Conservation (phyloP, 192 early-diverging fungal genomes). For the Linnemannia schmuckeri region DNA sequence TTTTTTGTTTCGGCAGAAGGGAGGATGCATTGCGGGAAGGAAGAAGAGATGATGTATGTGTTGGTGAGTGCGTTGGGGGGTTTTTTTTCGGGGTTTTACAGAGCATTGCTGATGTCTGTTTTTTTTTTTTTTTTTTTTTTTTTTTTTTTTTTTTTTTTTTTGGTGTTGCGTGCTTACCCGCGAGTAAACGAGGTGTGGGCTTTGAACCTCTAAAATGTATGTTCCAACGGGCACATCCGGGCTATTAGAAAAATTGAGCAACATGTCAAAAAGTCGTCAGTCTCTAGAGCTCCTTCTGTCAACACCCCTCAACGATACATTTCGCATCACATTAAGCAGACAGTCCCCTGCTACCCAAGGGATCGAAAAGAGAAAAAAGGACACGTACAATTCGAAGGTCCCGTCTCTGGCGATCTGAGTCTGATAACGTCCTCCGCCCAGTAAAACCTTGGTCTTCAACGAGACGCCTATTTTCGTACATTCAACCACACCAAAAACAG, state of each 20-base stretch:
- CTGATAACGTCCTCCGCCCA: conserved; percentile 15
- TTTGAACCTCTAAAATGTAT: conserved; percentile 30
- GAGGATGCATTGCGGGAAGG: neutral
- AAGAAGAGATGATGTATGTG: neutral
- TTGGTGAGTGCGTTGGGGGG: neutral
- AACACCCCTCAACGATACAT: too few relatives aligned
- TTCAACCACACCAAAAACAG: neutral
- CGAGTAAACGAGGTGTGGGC: conserved; percentile 30
- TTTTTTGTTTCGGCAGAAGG: too few relatives aligned
- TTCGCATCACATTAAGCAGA: too few relatives aligned
- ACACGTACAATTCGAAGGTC: conserved; percentile 24
- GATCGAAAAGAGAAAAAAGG: neutral
- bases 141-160: neutral
- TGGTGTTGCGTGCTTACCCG: neutral
- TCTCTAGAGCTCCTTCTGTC: too few relatives aligned
- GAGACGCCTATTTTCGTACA: conserved; percentile 23
- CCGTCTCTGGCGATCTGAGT: conserved; percentile 22
- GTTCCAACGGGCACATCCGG: conserved; percentile 23
- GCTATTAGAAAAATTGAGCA: neutral
- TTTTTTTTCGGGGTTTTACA: neutral
- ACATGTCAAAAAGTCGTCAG: too few relatives aligned
- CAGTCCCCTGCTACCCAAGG: neutral
- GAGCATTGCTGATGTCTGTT: neutral
- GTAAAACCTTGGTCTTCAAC: conserved; percentile 17
- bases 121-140: neutral